A percentile compares a stretch with the other conserved stretches of the same genome.
These are phyloP conservation scores for Venturia pyrina DNA, from an alignment of 2,329 filamentous ascomycete species.

Conservation along the genomic window DNA sequence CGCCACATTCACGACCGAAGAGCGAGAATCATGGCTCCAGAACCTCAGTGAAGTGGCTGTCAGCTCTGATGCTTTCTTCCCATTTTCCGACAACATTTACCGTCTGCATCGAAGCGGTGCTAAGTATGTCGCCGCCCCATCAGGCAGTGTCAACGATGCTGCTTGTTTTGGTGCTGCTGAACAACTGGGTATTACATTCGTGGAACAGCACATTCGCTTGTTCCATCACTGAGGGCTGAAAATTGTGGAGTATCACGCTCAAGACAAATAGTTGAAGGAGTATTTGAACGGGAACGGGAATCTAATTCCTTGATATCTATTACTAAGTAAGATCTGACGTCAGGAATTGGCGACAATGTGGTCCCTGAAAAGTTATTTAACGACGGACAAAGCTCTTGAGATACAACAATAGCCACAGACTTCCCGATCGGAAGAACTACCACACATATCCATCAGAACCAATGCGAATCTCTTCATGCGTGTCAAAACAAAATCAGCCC, in stretches of 20 bases:
- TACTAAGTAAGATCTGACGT: background rate
- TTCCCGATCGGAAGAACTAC: too few relatives aligned
- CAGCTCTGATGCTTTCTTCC: constrained; percentile 96
- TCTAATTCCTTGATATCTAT: background rate
- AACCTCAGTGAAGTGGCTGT: constrained; percentile 76
- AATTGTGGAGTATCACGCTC: background rate
- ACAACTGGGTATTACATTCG: constrained; percentile 84
- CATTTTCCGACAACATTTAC: constrained; percentile 97
- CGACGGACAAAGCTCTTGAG: background rate
- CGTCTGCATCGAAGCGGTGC: constrained; percentile 77
- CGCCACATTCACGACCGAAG: constrained; percentile 66
- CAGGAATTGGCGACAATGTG: background rate
- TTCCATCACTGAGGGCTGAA: constrained; percentile 70
- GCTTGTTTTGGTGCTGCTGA: constrained; percentile 82
- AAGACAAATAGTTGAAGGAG: background rate
- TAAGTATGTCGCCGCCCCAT: constrained; percentile 92
- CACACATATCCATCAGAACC: too few relatives aligned
- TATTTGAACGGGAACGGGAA: background rate
- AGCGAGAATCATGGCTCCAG: constrained; percentile 76
- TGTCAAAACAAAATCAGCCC: too few relatives aligned
- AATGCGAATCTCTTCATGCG: too few relatives aligned
- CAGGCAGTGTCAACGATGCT: constrained; percentile 55
- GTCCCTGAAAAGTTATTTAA: background rate
- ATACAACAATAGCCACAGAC: background rate
- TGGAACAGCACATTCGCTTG: constrained; percentile 85